Evolutionary conservation across 176 grass and related monocot genomes (phyloP), one percentile per base, ranked within the genome.

Genomic region (Pharus latifolius): DNA sequence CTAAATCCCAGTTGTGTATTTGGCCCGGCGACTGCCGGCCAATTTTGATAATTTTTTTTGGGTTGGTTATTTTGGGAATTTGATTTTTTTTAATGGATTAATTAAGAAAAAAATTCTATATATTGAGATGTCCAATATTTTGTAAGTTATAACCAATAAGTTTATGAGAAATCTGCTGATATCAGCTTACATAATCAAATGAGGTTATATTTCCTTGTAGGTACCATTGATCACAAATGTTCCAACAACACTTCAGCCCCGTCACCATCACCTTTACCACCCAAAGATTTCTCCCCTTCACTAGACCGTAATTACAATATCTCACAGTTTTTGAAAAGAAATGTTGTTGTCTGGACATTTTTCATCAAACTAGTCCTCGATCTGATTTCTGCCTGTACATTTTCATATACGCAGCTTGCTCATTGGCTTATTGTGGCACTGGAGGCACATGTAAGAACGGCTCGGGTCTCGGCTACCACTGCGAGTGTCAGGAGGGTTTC

Each of bases 141-240:
- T n/a, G n/a, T 60, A 46, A n/a, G 32, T 19, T 75, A 24, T 22
- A 2, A 2, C 7, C 29, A 42, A 1, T 19, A 51, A 5, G 2
- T 51, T 17, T 23, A 11, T 22, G 15, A 52, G 1, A 20, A 33
- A 1, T n/a, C 1, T 81, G 49, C 24, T 67, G 10, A 10, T 55
- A 42, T 40, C 26, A 26, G 54, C 29, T 41, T 0, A 28, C 46
- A 28, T 72, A 20, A 50, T 50, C 10, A 17, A 63, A 50, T 72
- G 4, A 33, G 14, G 26, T 12, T 51, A 12, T 28, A 38, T 60
- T 59, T 49, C 27, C 20, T 79, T 93, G 3, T 73, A 98, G 94
- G 94, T 74, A 85, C 70, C 63, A 81, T 98, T 26, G 73, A 85
- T 70, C 84, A 55, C 5, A 41, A 89, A 6, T 98, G 94, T 54